Conservation (phyloP, 192 early-diverging fungal species). For the Neocallimastix lanati region DNA sequence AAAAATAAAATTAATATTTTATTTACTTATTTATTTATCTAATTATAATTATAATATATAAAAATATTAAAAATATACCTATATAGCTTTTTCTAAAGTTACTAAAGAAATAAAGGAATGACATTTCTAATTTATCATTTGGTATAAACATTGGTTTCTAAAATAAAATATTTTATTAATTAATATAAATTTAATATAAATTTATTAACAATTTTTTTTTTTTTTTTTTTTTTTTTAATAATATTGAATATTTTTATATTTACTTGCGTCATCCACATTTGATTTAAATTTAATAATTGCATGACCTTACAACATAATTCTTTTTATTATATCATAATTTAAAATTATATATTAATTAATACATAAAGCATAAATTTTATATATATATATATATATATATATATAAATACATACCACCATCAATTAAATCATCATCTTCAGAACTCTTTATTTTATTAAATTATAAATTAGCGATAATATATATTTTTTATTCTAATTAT, state of each 20-base stretch:
- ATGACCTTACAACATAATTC: slow-evolving; percentile 44
- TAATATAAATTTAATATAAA: background rate
- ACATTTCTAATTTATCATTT: slow-evolving; percentile 46
- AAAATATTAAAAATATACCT: slow-evolving; percentile 34
- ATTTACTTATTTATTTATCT: background rate
- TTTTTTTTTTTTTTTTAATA: too few species aligned
- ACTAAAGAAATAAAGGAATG: slow-evolving; percentile 61
- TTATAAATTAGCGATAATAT: too few species aligned
- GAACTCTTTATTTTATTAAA: too few species aligned
- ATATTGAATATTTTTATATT: background rate
- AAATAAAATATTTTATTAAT: background rate
- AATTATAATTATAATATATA: slow-evolving; percentile 5
- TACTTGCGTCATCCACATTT: slow-evolving; percentile 24
- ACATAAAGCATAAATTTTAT: too few species aligned
- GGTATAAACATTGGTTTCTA: background rate
- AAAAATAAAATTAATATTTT: background rate
- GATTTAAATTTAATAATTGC: slow-evolving; percentile 48
- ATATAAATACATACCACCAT: slow-evolving; percentile 23
- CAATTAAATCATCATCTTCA: slow-evolving; percentile 60
- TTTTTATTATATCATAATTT: slow-evolving; percentile 1
- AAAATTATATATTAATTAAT: slow-evolving; percentile 6
- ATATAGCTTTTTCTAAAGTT: slow-evolving; percentile 66
- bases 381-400: slow-evolving; percentile 4
- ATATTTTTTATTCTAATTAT: too few species aligned
- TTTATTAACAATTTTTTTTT: too few species aligned